phyloP scores from a whole-genome alignment of 2,329 filamentous ascomycete species.

The Botrytis sinoallii region DNA sequence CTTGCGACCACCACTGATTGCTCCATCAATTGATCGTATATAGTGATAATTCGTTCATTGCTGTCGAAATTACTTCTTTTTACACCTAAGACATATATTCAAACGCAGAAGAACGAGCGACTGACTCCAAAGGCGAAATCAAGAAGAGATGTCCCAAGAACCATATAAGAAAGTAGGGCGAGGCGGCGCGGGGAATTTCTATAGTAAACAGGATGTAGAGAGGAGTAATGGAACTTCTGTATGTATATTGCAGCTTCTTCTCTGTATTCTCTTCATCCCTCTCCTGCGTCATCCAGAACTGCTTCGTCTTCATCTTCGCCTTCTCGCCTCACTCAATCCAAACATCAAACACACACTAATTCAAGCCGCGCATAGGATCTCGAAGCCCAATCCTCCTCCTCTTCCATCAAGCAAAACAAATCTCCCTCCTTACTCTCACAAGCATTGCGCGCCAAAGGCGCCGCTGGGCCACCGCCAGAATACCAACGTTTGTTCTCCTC shows the following conservation, averaged over 20 bases:
- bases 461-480: conserved; percentile 23
- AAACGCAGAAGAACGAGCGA: background rate
- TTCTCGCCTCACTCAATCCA: background rate
- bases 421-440: background rate
- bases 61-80: background rate
- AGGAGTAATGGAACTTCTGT: conserved; percentile 17
- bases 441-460: background rate
- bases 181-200: conserved; percentile 64
- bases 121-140: background rate
- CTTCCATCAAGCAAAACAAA: conserved; percentile 14
- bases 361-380: conserved; percentile 37
- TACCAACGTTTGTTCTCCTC: conserved; percentile 37
- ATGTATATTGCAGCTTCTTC: background rate
- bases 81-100: background rate
- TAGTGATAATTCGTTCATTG: background rate
- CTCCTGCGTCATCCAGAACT: background rate
- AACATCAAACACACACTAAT: background rate
- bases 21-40: background rate
- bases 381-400: conserved; percentile 33
- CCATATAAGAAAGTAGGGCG: conserved; percentile 50
- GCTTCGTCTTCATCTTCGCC: conserved; percentile 6
- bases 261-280: background rate
- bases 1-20: background rate
- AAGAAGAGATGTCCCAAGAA: conserved; percentile 20
- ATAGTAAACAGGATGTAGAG: conserved; percentile 50